Base-by-base conservation (phyloP, 2,329 filamentous ascomycete genomes). In the Cadophora gregata region DNA sequence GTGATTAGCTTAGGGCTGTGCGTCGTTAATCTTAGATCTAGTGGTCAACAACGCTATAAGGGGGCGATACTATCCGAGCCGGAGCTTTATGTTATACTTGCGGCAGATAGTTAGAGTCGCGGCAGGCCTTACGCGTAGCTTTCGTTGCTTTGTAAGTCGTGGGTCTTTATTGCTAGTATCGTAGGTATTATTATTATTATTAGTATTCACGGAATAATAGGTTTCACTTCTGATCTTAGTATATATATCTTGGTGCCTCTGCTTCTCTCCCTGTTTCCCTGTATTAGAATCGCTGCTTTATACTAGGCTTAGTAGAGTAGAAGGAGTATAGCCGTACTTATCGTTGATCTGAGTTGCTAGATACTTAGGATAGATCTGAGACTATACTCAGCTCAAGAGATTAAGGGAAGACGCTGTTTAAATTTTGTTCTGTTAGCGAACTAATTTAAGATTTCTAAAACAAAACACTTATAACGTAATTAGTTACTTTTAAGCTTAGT, bases 1-100 rank as follows among this genome's bases (percentile, higher is more conserved):
- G 25, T 55, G 9, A 31, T 31, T 12, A 31, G 5, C 50, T 6
- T 55, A 6, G 12, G 31, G 14, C 12, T 63, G 31, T 33, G 48
- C 31, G 83, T 86, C 1, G 64, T 62, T 9, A 62, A 62, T 67
- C 61, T 53, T 53, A 29, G 24, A 14, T 29, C 8, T 53, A 53
- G 16, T 53, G 7, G 45, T 48, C 45, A 16, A 53, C 2, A 29
- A 29, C 8, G 24, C 21, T 9, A 27, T 21, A 53, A 53, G 48
- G 7, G 48, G 24, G 24, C 48, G 24, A 53, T 10, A 14, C 24
- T 29, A 3, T 53, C 24, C 8, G 45, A 53, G 1, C 6, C 8
- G 9, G 24, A 53, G 48, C 21, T 53, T 12, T 53, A 16, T 3
- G 38, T 4, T 42, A 42, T 42, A 6, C 38, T 19, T 42, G 38